Conservation (phyloP, 495 filamentous ascomycete species). For the Podospora conica region DNA sequence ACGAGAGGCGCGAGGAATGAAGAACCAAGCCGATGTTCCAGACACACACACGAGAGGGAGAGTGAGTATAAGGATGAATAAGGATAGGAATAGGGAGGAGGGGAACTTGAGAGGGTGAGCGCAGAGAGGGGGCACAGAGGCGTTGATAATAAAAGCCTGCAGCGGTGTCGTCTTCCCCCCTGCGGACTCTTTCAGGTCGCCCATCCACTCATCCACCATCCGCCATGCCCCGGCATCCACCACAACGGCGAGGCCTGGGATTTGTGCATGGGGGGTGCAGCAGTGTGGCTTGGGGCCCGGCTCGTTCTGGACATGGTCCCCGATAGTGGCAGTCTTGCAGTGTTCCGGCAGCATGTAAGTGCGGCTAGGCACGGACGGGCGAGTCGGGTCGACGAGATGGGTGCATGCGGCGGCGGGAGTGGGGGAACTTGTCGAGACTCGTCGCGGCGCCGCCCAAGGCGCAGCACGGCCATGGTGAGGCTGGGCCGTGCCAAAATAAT, state of each 20-base stretch:
- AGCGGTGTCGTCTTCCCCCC: background rate
- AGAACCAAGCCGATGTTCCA: background rate
- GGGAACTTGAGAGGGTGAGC: background rate
- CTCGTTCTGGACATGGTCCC: background rate
- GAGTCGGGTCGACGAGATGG: background rate
- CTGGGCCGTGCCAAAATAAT: constrained; percentile 12
- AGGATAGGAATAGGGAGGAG: background rate
- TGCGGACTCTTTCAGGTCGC: background rate
- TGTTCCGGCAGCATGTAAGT: background rate
- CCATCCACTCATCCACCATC: background rate
- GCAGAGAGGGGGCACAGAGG: background rate
- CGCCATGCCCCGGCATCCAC: too few species aligned
- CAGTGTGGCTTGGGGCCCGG: constrained; percentile 4
- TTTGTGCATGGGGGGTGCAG: constrained; percentile 1
- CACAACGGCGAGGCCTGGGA: background rate
- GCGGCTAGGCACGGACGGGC: constrained; percentile 13
- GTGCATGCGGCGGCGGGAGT: constrained; percentile 6
- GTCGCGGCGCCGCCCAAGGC: constrained; percentile 4
- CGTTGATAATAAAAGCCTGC: background rate
- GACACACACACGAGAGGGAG: background rate
- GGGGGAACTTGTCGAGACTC: background rate
- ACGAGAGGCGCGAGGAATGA: background rate
- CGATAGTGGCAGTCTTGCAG: background rate
- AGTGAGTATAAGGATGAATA: background rate
- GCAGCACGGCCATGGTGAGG: constrained; percentile 5